Base-by-base conservation (phyloP, 2,329 filamentous ascomycete genomes). In the Monosporascus sp. region DNA sequence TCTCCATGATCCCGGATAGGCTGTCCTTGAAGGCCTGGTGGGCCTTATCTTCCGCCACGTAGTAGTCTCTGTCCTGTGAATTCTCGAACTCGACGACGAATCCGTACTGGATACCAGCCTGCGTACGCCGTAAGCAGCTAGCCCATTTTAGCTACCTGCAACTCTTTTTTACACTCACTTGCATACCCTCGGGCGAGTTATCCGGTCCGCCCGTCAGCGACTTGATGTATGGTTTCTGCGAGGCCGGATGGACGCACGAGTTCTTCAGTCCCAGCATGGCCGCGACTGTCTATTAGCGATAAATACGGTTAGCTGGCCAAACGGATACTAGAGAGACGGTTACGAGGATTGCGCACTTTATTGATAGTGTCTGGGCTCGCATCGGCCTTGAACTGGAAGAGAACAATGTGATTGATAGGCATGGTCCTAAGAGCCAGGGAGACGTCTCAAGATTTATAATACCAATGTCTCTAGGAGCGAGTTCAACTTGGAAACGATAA, bases 161-260 rank as follows among this genome's bases (percentile, higher is more conserved):
- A 5, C 9, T 31, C 27, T n/a, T n/a, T 3, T 22, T 11, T 8
- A 31, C 2, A 60, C 69, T 53, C 72, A 87, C 84, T 71, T 85
- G 78, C 39, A 76, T 68, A 7, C 79, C 81, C 65, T 88, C 84
- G 0, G 73, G 74, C 34, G 81, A 86, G 61, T 81, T 85, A 61
- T 89, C 81, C 51, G 70, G 72, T 0, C 86, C 85, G 0, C 84
- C 85, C 0, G 75, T 74, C 17, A 78, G 71, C 0, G 78, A 75
- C 51, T 74, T 76, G 53, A 89, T 81, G 60, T 89, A 89, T 0
- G 79, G 78, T 54, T 79, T 70, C 8, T 82, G 71, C 0, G 81
- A 79, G 2, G 71, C 72, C 11, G 84, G 82, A 55, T 85, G 79
- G 3, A 86, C 42, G 65, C 86, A 89, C 15, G 74, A 74, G 4